Conservation (phyloP, 805 yeast genomes). For the Myxozyma neglecta region DNA sequence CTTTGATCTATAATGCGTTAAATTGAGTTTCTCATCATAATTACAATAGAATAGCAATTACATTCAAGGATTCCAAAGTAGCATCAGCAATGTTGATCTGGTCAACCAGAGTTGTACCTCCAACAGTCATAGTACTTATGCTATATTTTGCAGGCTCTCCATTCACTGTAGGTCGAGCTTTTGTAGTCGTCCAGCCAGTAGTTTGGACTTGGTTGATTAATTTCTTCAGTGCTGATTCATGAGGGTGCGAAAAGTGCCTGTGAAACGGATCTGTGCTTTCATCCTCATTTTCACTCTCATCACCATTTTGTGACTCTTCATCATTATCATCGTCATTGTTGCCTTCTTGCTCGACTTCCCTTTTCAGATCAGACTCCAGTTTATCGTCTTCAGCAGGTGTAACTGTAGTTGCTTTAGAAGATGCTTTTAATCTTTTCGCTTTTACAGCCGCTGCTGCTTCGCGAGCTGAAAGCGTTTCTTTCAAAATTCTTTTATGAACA, state of each 20-base stretch:
- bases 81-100: neutral
- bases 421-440: constrained; percentile 20
- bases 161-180: neutral
- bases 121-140: constrained; percentile 9
- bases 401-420: constrained; percentile 10
- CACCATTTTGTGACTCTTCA: constrained; percentile 38
- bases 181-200: constrained; percentile 18
- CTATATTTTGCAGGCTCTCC: constrained; percentile 7
- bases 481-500: neutral
- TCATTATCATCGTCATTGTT: constrained; percentile 34
- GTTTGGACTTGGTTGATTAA: constrained; percentile 24
- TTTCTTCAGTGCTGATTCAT: constrained; percentile 1
- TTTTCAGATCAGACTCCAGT: no score
- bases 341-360: constrained; percentile 38
- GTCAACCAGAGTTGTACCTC: neutral
- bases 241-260: constrained; percentile 55
- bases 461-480: neutral
- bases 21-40: neutral
- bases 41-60: neutral
- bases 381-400: no score
- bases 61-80: constrained; percentile 7
- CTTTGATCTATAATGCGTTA: constrained; percentile 16
- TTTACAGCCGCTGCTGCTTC: constrained; percentile 18
- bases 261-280: constrained; percentile 68
- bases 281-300: constrained; percentile 41